Base-by-base conservation (phyloP, 345 rosid species). In the Eutrema heterophyllum region DNA sequence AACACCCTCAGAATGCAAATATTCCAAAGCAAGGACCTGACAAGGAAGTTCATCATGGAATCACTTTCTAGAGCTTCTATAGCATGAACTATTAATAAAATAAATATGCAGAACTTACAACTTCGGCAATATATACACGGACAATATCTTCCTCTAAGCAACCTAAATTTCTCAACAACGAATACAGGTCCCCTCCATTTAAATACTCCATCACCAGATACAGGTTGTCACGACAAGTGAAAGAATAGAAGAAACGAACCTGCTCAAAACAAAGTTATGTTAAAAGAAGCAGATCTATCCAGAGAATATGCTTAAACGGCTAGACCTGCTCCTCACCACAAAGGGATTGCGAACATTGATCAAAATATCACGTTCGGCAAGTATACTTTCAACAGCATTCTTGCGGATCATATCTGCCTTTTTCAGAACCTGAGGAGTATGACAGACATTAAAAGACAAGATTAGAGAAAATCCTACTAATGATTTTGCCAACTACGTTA, bases 161-260 rank as follows among this genome's bases (percentile, higher is more conserved):
- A 80, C 99, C 98, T 71, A 96, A 76, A 81, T 96, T 96, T 80
- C 99, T 88, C 85, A 96, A 77, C 78, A 96, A 78, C 16, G 99
- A 96, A 85, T 92, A 96, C 57, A 96, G 68, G 80, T 96, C 99
- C 36, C 99, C 99, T 76, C 99, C 99, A 79, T 96, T 96, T 81
- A 96, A 78, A 81, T 96, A 96, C 89, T 96, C 99, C 99, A 96
- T 96, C 84, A 96, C 99, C 75, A 96, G 97, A 81, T 96, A 96
- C 82, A 96, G 85, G 80, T 96, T 96, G 80, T 96, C 99, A 51
- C 98, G 92, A 71, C 98, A 92, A 32, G 99, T 96, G 83, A 96
- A 96, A 26, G 99, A 96, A 86, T 92, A 96, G 84, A 96, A 96
- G 85, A 96, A 96, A 62, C 99, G 98, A 67, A 96, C 99, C 99